These are phyloP conservation scores for Sarcodon aspratus DNA, from an alignment of 768 basidiomycete species.

Conservation along the genomic window DNA sequence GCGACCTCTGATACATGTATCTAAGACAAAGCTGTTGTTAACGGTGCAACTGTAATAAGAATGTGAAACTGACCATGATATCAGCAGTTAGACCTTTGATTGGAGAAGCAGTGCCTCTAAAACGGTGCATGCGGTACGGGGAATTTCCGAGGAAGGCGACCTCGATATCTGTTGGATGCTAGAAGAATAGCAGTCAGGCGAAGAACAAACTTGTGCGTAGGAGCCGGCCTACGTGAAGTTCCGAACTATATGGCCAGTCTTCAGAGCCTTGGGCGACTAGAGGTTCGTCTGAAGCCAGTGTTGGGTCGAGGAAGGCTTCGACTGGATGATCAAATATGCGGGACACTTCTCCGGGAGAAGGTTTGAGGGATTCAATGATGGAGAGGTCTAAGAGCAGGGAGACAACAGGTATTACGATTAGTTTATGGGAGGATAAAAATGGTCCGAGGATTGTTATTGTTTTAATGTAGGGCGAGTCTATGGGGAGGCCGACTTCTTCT, in stretches of 20 bases:
- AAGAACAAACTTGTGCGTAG: neutral
- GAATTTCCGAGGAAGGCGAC: constrained; percentile 36
- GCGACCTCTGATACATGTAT: constrained; percentile 61
- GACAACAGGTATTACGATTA: constrained; percentile 74
- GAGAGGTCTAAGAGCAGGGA: constrained; percentile 48
- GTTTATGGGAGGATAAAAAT: constrained; percentile 50
- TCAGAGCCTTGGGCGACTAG: constrained; percentile 51
- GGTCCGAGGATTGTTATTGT: constrained; percentile 53
- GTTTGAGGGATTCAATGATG: constrained; percentile 39
- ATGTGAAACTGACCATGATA: constrained; percentile 46
- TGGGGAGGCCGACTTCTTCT: constrained; percentile 73
- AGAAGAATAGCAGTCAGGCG: neutral
- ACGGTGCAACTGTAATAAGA: neutral
- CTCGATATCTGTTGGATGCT: constrained; percentile 48
- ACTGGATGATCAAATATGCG: constrained; percentile 75
- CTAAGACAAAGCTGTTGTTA: constrained; percentile 18
- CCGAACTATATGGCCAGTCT: constrained; percentile 73
- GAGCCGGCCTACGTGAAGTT: constrained; percentile 47
- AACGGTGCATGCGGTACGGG: constrained; percentile 74
- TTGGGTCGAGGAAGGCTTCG: constrained; percentile 57
- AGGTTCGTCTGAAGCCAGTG: constrained; percentile 27
- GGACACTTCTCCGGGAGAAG: constrained; percentile 61
- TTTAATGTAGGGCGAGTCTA: constrained; percentile 43
- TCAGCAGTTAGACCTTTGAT: constrained; percentile 80
- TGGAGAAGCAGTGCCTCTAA: constrained; percentile 67